A percentile compares a stretch with the other conserved stretches of the same genome.
phyloP scores from a whole-genome alignment of 192 early-diverging fungal genomes.

The Podila epicladia region DNA sequence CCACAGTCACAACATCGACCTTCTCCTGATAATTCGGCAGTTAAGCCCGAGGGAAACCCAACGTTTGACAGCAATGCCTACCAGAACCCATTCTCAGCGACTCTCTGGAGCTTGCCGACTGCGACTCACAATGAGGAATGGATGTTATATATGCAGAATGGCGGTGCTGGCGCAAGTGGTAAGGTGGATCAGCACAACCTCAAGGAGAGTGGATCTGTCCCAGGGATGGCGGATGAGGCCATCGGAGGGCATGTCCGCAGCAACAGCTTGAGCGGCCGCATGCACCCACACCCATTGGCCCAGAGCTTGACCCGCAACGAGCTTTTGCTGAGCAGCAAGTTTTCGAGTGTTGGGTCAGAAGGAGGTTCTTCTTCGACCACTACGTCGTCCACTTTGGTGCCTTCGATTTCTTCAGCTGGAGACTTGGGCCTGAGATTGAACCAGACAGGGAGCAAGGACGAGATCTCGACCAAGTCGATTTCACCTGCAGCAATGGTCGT shows the following conservation, averaged over 20 bases:
- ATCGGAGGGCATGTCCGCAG: neutral
- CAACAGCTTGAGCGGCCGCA: neutral
- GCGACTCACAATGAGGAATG: conserved; percentile 45
- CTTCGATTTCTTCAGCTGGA: no score
- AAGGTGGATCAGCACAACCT: neutral
- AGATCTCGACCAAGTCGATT: no score
- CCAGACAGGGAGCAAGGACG: no score
- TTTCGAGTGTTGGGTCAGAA: conserved; percentile 6
- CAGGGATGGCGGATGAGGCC: no score
- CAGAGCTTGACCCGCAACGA: conserved; percentile 35
- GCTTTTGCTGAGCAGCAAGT: neutral
- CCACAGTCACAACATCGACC: neutral
- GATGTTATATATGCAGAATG: conserved; percentile 45
- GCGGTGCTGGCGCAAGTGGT: conserved; percentile 2
- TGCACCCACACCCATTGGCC: conserved; percentile 22
- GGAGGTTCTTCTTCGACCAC: neutral
- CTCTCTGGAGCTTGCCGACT: conserved; percentile 36
- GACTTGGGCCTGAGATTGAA: no score
- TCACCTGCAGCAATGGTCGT: no score
- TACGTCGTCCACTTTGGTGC: no score
- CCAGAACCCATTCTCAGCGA: conserved; percentile 36
- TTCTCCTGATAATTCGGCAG: neutral
- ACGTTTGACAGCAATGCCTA: neutral
- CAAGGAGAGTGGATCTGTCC: neutral
- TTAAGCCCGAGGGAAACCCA: neutral